Conservation (phyloP, 2,329 filamentous ascomycete genomes). For the Teratosphaeria gauchensis region DNA sequence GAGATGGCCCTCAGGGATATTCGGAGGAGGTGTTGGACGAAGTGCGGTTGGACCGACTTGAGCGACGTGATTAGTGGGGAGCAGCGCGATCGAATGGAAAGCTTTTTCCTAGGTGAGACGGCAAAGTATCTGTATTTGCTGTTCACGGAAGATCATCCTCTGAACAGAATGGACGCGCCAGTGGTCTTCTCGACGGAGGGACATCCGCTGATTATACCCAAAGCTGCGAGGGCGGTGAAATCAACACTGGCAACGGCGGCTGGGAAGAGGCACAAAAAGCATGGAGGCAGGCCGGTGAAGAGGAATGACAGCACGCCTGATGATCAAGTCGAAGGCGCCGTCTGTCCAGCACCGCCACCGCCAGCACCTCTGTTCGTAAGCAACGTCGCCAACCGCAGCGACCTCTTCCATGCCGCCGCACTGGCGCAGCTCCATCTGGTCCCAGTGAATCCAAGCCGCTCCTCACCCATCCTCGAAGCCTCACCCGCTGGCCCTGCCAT, state of each 20-base stretch:
- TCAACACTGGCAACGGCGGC: neutral
- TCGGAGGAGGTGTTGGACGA: constrained; percentile 75
- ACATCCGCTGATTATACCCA: constrained; percentile 70
- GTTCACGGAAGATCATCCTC: constrained; percentile 73
- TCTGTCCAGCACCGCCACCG: constrained; percentile 56
- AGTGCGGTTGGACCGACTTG: constrained; percentile 87
- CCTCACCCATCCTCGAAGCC: constrained; percentile 44
- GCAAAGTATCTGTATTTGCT: constrained; percentile 91
- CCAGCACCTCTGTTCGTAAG: constrained; percentile 63
- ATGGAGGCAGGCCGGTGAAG: neutral
- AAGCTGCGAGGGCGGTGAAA: neutral
- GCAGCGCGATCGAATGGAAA: constrained; percentile 92
- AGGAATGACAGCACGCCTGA: neutral
- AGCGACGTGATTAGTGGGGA: constrained; percentile 56
- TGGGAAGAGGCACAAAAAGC: constrained; percentile 1
- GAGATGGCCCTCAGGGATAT: constrained; percentile 93
- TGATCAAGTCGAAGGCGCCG: constrained; percentile 29
- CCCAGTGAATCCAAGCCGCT: constrained; percentile 33
- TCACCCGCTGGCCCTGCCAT: constrained; percentile 44
- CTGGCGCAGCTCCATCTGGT: constrained; percentile 73
- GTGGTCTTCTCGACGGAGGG: constrained; percentile 96
- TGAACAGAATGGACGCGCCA: constrained; percentile 77
- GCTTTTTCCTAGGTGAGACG: constrained; percentile 94
- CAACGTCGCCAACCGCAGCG: constrained; percentile 64
- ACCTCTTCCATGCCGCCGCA: constrained; percentile 82